Evolutionary conservation across 2,329 filamentous ascomycete species (phyloP), one percentile per base, ranked within the genome.

Genomic region (Furcasterigmium sp.): DNA sequence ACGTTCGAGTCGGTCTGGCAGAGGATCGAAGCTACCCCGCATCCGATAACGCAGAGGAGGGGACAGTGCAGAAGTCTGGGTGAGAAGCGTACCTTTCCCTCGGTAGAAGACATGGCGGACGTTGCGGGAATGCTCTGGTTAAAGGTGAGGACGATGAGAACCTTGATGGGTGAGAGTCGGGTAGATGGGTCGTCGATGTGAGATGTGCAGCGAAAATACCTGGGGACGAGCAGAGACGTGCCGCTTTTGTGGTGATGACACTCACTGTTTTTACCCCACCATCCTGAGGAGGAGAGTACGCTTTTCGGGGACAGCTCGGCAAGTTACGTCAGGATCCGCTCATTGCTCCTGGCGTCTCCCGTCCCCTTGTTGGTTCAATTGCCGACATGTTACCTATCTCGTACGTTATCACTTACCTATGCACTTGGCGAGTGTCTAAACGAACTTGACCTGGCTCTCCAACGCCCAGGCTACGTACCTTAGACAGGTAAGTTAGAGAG

Each of bases 21-120:
- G n/a, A n/a, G n/a, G n/a, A n/a, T n/a, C n/a, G n/a, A 14, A 49
- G 47, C 45, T 47, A 47, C 45, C 45, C 47, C 47, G 47, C 47
- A 47, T 36, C 32, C 11, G 10, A 18, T 7, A 30, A 10, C 15
- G 9, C 29, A 15, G 13, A 15, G 29, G 43, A 45, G 39, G 35
- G 28, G 35, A 26, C 29, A 8, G 11, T n/a, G 23, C 18, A 25
- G 23, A 36, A 14, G 23, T 43, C 18, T 13, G 18, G 43, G 17
- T 18, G 19, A 28, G 35, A 35, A 25, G 42, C 48, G 26, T 45
- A 51, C 48, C 46, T 51, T 51, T 49, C 48, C 48, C 32, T 37
- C 48, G 37, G 48, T 51, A 46, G 48, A 43, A 49, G 46, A 44
- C 46, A 51, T 51, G 44, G 26, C 21, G 38, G 29, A 28, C 40